Percentiles rank a stretch among this genome's conserved stretches.
Conservation (phyloP, 306 rosid species). For the Fragaria nilgerrensis region DNA sequence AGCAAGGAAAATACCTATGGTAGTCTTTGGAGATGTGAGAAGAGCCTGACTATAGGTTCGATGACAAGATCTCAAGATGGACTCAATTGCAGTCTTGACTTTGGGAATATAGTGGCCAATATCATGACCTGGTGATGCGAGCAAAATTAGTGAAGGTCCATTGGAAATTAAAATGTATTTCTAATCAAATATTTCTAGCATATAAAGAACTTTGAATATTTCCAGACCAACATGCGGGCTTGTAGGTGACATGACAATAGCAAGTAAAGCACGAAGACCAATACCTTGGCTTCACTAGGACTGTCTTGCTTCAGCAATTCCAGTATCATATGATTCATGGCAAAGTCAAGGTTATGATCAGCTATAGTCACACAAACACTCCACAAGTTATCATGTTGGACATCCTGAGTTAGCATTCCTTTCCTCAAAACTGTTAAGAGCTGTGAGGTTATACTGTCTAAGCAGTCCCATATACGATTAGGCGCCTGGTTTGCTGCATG, state of each 20-base stretch:
- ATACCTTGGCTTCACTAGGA: conserved; percentile 98
- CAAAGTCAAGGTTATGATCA: conserved; percentile 96
- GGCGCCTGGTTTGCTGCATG: conserved; percentile 82
- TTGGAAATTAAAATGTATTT: conserved; percentile 13
- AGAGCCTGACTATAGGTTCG: conserved; percentile 87
- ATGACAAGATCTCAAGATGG: conserved; percentile 82
- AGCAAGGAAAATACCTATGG: conserved; percentile 64
- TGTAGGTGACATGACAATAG: conserved; percentile 86
- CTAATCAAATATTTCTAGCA: conserved; percentile 11
- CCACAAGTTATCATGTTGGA: conserved; percentile 98
- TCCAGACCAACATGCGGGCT: conserved; percentile 85
- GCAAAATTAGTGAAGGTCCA: conserved; percentile 24
- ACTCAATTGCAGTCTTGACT: conserved; percentile 95
- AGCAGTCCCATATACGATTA: conserved; percentile 92
- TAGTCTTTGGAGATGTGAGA: conserved; percentile 89
- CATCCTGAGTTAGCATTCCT: conserved; percentile 98
- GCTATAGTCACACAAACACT: conserved; percentile 97
- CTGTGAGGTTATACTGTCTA: conserved; percentile 95
- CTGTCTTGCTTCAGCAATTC: conserved; percentile 94
- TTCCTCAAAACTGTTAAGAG: conserved; percentile 80
- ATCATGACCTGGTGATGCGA: conserved; percentile 73
- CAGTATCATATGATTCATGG: conserved; percentile 96
- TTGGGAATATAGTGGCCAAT: conserved; percentile 94
- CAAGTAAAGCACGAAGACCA: conserved; percentile 97
- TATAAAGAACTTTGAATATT: conserved; percentile 62